These are phyloP conservation scores for Microsporum canis DNA, from an alignment of 2,329 filamentous ascomycete genomes.

Conservation along the genomic window DNA sequence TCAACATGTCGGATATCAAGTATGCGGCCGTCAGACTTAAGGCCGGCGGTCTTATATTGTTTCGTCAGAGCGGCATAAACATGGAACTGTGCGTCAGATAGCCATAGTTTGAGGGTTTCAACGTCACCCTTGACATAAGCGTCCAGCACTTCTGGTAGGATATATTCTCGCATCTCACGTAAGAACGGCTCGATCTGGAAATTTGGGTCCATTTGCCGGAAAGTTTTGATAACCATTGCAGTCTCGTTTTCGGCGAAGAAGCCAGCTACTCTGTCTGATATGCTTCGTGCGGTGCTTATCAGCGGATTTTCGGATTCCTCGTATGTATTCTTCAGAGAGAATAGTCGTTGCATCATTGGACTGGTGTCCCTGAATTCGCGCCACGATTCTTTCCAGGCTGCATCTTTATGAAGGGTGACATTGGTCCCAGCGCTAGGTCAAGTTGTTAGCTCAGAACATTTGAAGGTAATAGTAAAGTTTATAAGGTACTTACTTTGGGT, in stretches of 20 bases:
- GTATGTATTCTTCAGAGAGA: slow-evolving; percentile 75
- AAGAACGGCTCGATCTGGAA: slow-evolving; percentile 95
- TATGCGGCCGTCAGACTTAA: slow-evolving; percentile 90
- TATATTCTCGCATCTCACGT: slow-evolving; percentile 92
- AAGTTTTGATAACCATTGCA: slow-evolving; percentile 94
- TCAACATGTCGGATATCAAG: slow-evolving; percentile 93
- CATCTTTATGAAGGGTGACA: slow-evolving; percentile 90
- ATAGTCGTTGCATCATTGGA: slow-evolving; percentile 77
- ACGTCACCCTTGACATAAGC: slow-evolving; percentile 95
- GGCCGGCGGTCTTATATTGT: slow-evolving; percentile 84
- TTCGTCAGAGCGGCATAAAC: slow-evolving; percentile 95
- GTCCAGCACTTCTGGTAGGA: slow-evolving; percentile 90
- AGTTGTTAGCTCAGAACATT: slow-evolving; percentile 23
- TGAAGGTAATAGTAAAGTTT: slow-evolving; percentile 14
- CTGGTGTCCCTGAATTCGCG: slow-evolving; percentile 84
- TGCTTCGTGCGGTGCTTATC: slow-evolving; percentile 82
- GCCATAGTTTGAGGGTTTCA: slow-evolving; percentile 84
- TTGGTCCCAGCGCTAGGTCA: slow-evolving; percentile 72
- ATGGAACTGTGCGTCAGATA: slow-evolving; percentile 89
- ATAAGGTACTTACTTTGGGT: slow-evolving; percentile 60
- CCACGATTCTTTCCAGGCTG: slow-evolving; percentile 98
- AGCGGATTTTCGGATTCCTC: slow-evolving; percentile 96
- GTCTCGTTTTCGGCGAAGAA: slow-evolving; percentile 99
- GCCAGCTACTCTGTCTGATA: slow-evolving; percentile 81
- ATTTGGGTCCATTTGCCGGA: slow-evolving; percentile 84